Conservation (phyloP, 1,284 basidiomycete genomes). For the Stygiomarasmius scandens region DNA sequence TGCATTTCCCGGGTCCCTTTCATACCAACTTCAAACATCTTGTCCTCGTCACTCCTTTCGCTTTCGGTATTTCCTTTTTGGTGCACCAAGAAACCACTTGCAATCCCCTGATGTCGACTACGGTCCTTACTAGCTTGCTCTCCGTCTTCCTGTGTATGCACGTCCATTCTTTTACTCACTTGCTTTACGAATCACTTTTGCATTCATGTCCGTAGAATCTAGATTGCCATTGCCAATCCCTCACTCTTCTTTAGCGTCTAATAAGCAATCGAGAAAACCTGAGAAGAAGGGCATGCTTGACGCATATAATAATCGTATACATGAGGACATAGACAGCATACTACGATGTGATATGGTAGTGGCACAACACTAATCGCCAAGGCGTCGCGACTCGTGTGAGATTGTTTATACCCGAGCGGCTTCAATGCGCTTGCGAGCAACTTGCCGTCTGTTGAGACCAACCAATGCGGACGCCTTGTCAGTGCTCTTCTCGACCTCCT, state of each 20-base stretch:
- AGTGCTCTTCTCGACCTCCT: conserved; percentile 88
- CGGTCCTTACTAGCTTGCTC: not conserved
- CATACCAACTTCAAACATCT: too few species aligned
- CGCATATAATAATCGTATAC: conserved; percentile 17
- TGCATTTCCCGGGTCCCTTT: too few species aligned
- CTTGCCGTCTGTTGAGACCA: conserved; percentile 79
- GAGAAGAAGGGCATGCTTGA: conserved; percentile 5
- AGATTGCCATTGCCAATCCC: not conserved
- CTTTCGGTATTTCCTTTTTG: too few species aligned
- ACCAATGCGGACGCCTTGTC: conserved; percentile 68
- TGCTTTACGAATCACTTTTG: not conserved
- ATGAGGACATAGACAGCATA: conserved; percentile 16
- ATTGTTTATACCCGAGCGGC: conserved; percentile 58
- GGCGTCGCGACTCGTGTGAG: not conserved
- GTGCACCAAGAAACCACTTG: too few species aligned
- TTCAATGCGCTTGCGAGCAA: conserved; percentile 83
- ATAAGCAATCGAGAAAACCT: not conserved
- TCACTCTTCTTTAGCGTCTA: not conserved
- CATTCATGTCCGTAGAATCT: too few species aligned
- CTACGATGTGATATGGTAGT: conserved; percentile 6
- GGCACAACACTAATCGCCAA: conserved; percentile 3
- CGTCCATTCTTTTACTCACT: not conserved
- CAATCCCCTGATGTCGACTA: too few species aligned
- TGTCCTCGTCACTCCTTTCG: too few species aligned
- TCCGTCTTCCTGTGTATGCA: not conserved